Conservation (phyloP, 106 monocot genomes). For the Amphibolis antarctica region DNA sequence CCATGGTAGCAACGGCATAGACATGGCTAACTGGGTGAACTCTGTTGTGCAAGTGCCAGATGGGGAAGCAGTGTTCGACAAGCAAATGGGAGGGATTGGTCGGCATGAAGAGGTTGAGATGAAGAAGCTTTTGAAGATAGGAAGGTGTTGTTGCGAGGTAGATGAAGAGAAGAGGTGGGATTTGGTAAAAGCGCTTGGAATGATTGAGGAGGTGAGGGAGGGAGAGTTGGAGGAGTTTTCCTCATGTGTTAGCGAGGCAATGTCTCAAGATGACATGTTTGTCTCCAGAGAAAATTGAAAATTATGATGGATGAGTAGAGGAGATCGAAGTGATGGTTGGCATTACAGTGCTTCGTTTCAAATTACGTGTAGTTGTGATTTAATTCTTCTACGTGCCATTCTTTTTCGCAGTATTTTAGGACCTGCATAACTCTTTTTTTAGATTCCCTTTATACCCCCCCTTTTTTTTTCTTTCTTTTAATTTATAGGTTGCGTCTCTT, state of each 20-base stretch:
- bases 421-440: no score
- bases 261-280: background rate
- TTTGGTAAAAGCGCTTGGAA: constrained; percentile 23
- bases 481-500: no score
- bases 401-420: no score
- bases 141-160: constrained; percentile 45
- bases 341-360: background rate
- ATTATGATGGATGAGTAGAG: background rate
- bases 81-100: constrained; percentile 21
- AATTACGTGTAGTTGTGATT: no score
- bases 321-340: background rate
- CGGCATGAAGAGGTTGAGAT: constrained; percentile 28
- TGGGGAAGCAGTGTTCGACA: constrained; percentile 40
- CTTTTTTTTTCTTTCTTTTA: no score
- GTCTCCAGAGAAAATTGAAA: background rate
- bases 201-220: constrained; percentile 55
- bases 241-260: background rate
- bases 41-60: constrained; percentile 31
- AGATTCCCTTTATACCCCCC: no score
- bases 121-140: constrained; percentile 48
- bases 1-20: constrained; percentile 20
- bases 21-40: constrained; percentile 48
- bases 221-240: constrained; percentile 11
- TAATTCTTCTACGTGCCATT: no score
- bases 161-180: constrained; percentile 45